phyloP scores from a whole-genome alignment of 331 rosid genomes.

The Phaseolus coccineus region DNA sequence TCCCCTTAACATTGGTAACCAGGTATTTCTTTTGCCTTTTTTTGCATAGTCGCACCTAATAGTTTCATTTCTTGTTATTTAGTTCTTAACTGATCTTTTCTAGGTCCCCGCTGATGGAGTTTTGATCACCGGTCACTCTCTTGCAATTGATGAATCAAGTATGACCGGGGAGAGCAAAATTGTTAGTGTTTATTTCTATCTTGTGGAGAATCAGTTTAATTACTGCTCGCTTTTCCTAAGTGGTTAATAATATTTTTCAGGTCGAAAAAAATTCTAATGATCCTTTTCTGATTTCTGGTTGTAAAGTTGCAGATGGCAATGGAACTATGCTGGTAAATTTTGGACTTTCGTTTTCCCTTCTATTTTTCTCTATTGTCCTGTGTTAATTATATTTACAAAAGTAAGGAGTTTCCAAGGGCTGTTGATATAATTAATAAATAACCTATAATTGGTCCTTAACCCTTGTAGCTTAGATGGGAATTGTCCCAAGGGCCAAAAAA shows the following conservation, averaged over 20 bases:
- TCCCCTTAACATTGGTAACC: conserved; percentile 88
- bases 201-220: conserved; percentile 7
- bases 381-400: conserved; percentile 22
- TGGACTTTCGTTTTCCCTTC: conserved; percentile 1
- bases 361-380: not conserved
- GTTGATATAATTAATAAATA: not conserved
- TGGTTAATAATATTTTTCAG: conserved; percentile 50
- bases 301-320: conserved; percentile 94
- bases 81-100: conserved; percentile 39
- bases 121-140: conserved; percentile 78
- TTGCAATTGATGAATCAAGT: conserved; percentile 94
- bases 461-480: not conserved
- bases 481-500: not conserved
- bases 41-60: conserved; percentile 21
- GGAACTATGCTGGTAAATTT: conserved; percentile 86
- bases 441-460: not conserved
- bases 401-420: not conserved
- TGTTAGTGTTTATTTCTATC: conserved; percentile 59
- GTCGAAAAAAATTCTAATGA: conserved; percentile 65
- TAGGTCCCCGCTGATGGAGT: conserved; percentile 97
- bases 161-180: conserved; percentile 97
- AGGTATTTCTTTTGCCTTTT: conserved; percentile 54
- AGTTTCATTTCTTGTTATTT: conserved; percentile 13
- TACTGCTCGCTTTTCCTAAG: not conserved
- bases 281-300: conserved; percentile 89